phyloP scores from a whole-genome alignment of 208 protist species.

The Phytomonas sp. region DNA sequence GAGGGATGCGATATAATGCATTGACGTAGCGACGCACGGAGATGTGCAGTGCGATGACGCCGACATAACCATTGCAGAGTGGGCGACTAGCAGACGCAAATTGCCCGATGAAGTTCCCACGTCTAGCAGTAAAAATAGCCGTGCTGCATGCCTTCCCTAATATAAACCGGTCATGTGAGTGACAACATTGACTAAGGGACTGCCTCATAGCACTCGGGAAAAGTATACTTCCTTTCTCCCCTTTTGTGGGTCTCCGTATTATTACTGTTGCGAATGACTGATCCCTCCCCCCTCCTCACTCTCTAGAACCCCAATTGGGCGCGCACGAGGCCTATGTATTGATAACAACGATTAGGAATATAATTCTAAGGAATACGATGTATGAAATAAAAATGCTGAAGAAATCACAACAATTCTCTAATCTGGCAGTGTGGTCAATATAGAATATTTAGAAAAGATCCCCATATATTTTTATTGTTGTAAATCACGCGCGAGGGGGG shows the following conservation, averaged over 20 bases:
- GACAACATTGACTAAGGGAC: background rate
- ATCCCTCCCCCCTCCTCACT: background rate
- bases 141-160: background rate
- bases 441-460: background rate
- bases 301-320: background rate
- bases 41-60: conserved; percentile 8
- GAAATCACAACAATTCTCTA: background rate
- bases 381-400: background rate
- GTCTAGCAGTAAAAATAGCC: background rate
- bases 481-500: background rate
- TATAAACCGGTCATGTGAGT: background rate
- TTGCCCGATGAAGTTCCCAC: background rate
- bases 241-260: background rate
- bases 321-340: background rate
- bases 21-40: conserved; percentile 54
- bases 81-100: background rate
- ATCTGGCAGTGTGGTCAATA: background rate
- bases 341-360: background rate
- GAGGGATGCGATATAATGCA: conserved; percentile 64
- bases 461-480: background rate
- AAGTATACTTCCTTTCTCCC: background rate
- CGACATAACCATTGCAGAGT: background rate
- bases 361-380: background rate
- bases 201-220: background rate
- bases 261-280: background rate